Percentiles rank a stretch among this genome's conserved stretches.
These are phyloP conservation scores for Fusarium devonianum DNA, from an alignment of 2,329 filamentous ascomycete genomes.

Conservation along the genomic window DNA sequence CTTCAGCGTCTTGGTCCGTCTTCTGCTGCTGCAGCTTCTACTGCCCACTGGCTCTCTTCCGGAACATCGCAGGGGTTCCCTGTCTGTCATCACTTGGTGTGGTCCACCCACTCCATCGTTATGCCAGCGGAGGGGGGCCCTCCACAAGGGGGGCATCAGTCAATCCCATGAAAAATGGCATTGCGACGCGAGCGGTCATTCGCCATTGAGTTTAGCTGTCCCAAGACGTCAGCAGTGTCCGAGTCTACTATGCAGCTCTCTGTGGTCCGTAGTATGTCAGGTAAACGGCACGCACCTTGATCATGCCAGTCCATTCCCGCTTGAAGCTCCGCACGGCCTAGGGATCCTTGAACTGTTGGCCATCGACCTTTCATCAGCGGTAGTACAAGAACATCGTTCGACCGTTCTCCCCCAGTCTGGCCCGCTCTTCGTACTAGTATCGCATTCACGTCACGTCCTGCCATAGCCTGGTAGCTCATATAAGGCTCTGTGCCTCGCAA, in stretches of 20 bases:
- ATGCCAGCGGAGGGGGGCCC: constrained; percentile 24
- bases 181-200: constrained; percentile 42
- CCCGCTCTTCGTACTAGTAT: constrained; percentile 35
- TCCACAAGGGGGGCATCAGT: constrained; percentile 34
- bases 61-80: constrained; percentile 39
- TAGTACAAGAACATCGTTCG: constrained; percentile 43
- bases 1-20: not conserved
- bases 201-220: constrained; percentile 40
- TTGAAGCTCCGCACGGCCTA: constrained; percentile 35
- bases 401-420: constrained; percentile 34
- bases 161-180: constrained; percentile 42
- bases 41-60: constrained; percentile 32
- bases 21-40: not conserved
- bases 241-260: constrained; percentile 13
- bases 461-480: constrained; percentile 33
- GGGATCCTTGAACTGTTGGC: constrained; percentile 42
- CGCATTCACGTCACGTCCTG: constrained; percentile 38
- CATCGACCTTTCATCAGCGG: constrained; percentile 33
- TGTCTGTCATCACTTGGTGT: constrained; percentile 40
- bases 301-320: constrained; percentile 42
- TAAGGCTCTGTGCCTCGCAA: constrained; percentile 35
- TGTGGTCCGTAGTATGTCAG: constrained; percentile 29
- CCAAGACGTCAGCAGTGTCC: constrained; percentile 39
- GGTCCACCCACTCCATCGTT: constrained; percentile 38
- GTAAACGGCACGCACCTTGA: constrained; percentile 38